Conservation (phyloP, 1,139 yeast genomes). For the Kurtzmaniella natalensis region DNA sequence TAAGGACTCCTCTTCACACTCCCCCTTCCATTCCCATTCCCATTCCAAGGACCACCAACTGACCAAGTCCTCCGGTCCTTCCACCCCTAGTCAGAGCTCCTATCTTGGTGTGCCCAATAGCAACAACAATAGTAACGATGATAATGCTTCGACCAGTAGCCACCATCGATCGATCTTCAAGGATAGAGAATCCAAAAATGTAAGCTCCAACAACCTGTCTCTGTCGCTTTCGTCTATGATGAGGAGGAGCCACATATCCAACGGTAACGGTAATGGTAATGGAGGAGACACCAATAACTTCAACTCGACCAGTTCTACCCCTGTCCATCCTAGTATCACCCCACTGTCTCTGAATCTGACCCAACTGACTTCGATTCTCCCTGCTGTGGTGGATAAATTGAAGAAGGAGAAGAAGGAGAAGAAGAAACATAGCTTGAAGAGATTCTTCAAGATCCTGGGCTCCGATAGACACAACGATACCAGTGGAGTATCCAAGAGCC, state of each 20-base stretch:
- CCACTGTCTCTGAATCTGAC: background rate
- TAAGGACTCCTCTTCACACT: too few relatives aligned
- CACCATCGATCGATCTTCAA: background rate
- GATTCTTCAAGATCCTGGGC: slow-evolving; percentile 31
- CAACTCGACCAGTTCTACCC: too few relatives aligned
- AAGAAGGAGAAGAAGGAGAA: too few relatives aligned
- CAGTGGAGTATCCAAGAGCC: background rate
- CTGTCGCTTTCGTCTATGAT: slow-evolving; percentile 12
- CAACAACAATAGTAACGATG: too few relatives aligned
- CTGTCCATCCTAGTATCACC: background rate
- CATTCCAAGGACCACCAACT: too few relatives aligned
- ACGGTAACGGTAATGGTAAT: too few relatives aligned
- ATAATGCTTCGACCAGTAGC: background rate
- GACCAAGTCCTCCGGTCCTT: background rate
- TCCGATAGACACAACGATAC: too few relatives aligned
- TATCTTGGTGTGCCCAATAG: too few relatives aligned
- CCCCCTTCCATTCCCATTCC: too few relatives aligned
- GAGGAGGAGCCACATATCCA: slow-evolving; percentile 6
- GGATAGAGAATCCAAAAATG: background rate
- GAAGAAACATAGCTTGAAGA: slow-evolving; percentile 14
- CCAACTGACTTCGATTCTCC: background rate
- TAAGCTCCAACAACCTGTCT: slow-evolving; percentile 6
- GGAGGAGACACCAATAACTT: too few relatives aligned
- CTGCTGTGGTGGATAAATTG: background rate
- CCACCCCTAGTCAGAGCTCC: background rate